These are phyloP conservation scores for Paracoccidioides brasiliensis DNA, from an alignment of 2,329 filamentous ascomycete genomes.

Conservation along the genomic window DNA sequence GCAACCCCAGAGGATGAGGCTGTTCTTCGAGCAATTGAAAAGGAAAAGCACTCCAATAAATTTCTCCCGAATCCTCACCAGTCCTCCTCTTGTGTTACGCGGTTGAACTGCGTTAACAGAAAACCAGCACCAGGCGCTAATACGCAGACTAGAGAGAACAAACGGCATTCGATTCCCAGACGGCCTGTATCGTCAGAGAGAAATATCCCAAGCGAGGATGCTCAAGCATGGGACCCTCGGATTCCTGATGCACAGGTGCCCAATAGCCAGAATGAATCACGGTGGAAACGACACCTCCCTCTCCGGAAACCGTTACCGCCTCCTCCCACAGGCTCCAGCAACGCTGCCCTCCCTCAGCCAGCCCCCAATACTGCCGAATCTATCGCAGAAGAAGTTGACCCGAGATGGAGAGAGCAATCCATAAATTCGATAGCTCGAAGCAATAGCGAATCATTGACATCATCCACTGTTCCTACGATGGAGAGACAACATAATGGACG, in stretches of 20 bases:
- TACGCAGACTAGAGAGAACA: background rate
- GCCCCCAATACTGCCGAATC: background rate
- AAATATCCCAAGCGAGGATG: background rate
- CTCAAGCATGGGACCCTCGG: background rate
- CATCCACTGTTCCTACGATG: background rate
- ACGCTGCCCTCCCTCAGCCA: background rate
- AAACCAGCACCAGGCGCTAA: conserved; percentile 24
- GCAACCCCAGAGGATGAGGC: conserved; percentile 47
- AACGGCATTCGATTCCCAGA: background rate
- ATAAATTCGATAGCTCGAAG: background rate
- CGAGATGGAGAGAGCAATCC: background rate
- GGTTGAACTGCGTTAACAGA: conserved; percentile 27
- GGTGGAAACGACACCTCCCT: background rate
- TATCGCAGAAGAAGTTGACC: background rate
- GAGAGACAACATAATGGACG: background rate
- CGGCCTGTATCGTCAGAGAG: background rate
- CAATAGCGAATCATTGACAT: background rate
- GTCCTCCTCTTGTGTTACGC: conserved; percentile 11
- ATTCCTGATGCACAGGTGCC: background rate
- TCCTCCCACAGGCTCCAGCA: background rate
- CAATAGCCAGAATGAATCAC: background rate
- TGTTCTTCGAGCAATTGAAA: conserved; percentile 27
- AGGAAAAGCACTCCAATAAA: conserved; percentile 16
- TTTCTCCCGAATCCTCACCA: conserved; percentile 12
- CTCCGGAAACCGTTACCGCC: conserved; percentile 3